Percentiles rank a stretch among this genome's conserved stretches.
phyloP scores from a whole-genome alignment of 371 early-diverging fungal genomes.

The Mucor mucedo region DNA sequence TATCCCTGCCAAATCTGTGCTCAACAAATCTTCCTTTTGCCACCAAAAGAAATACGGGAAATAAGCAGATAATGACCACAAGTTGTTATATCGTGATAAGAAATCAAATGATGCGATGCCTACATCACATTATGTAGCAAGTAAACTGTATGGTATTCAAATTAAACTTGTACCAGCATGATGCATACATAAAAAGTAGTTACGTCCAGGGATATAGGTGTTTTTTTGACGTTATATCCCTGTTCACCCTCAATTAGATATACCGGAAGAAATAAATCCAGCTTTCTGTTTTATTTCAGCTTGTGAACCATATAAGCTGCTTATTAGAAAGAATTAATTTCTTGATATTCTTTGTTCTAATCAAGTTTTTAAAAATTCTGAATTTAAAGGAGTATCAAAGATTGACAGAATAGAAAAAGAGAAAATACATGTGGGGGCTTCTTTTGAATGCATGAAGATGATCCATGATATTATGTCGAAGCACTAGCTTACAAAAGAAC shows the following conservation, averaged over 20 bases:
- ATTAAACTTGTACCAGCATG: background rate
- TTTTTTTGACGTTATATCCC: constrained; percentile 6
- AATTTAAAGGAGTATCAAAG: background rate
- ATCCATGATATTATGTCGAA: background rate
- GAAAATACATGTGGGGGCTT: background rate
- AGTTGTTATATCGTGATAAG: too few species aligned
- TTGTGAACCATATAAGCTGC: background rate
- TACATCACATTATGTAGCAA: too few species aligned
- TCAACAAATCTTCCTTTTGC: background rate
- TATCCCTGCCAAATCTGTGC: background rate
- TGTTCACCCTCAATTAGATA: background rate
- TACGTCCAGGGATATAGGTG: background rate
- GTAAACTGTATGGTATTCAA: too few species aligned
- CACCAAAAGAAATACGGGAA: background rate
- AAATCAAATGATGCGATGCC: too few species aligned
- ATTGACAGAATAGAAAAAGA: constrained; percentile 2
- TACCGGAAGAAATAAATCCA: background rate
- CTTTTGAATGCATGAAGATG: constrained; percentile 1
- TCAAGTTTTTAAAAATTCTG: background rate
- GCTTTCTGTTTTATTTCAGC: background rate
- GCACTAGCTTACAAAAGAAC: background rate
- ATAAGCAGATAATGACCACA: too few species aligned
- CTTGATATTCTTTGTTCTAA: background rate
- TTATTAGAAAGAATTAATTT: background rate
- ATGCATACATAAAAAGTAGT: constrained; percentile 3